Percentiles rank a stretch among this genome's conserved stretches.
Evolutionary conservation across 2,329 filamentous ascomycete species (phyloP).

Genomic region (Leptographium galeiforme): DNA sequence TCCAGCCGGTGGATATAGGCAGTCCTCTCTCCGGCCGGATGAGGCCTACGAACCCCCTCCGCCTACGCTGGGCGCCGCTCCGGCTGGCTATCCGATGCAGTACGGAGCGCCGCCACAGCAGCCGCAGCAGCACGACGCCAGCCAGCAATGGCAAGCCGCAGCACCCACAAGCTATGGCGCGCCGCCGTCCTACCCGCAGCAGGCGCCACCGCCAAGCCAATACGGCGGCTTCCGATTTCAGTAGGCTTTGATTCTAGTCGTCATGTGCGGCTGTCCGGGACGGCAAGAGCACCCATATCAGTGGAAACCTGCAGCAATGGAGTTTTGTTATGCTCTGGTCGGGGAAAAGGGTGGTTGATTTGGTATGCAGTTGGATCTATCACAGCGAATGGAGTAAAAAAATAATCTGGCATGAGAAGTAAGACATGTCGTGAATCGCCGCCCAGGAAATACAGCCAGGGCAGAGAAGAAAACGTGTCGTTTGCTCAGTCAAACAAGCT

Average conservation of each 20-base stretch:
- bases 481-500: too few relatives aligned
- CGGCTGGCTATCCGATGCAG: not conserved
- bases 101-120: conserved; percentile 13
- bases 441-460: too few relatives aligned
- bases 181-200: not conserved
- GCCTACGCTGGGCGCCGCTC: conserved; percentile 8
- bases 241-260: not conserved
- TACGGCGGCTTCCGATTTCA: conserved; percentile 11
- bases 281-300: not conserved
- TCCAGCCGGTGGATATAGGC: conserved; percentile 30
- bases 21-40: conserved; percentile 37
- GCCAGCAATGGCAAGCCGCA: not conserved
- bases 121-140: conserved; percentile 2
- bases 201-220: conserved; percentile 2
- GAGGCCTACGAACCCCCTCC: conserved; percentile 28
- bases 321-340: not conserved
- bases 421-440: too few relatives aligned
- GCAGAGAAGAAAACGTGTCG: too few relatives aligned
- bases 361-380: not conserved
- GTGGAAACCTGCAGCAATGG: not conserved
- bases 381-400: not conserved
- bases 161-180: not conserved
- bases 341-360: not conserved
- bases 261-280: not conserved
- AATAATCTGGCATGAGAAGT: not conserved